Evolutionary conservation across 23 red algal species (phyloP), one percentile per base, ranked within the genome.

Genomic region (Gracilaria gracilis): DNA sequence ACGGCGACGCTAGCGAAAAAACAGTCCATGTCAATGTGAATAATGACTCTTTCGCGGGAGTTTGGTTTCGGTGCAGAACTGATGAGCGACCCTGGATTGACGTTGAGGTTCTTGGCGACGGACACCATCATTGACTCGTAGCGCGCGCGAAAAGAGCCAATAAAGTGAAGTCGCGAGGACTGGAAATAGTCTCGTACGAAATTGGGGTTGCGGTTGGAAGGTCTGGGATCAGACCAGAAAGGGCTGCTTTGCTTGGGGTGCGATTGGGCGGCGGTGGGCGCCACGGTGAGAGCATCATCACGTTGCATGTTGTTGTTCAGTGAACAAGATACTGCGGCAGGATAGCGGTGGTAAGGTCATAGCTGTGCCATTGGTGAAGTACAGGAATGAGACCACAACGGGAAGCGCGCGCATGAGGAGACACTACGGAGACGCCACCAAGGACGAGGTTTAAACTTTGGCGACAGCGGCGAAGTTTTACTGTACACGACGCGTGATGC

Each of bases 21-120:
- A 12, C 79, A 82, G 76, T 99, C 97, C 91, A 99, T 96, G 80
- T 99, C 97, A 36, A 96, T 86, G 90, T 99, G 97, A 61, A 99
- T 75, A 8, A 99, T 89, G 80, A 95, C 67, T 21, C 97, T 57
- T 42, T 86, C 66, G 34, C 40, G 40, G 19, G 51, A 62, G 33
- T 17, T 28, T 40, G 90, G 57, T 21, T 24, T 83, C 19, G 47
- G 79, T 27, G 55, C 62, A 29, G 84, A 20, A 19, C 34, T 58
- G 57, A 87, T 61, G 25, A 86, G 84, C 15, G 42, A 49, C 25
- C 67, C 55, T 2, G 78, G 74, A n/a, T 59, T 76, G 28, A 86
- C 78, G 24, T 57, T 39, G 69, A 92, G 88, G 7, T 67, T 80
- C 33, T 79, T 76, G 33, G 61, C 96, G 12, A 98, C 74, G 28